Conservation (phyloP, 805 yeast species). For the Kluyveromyces starmeri region DNA sequence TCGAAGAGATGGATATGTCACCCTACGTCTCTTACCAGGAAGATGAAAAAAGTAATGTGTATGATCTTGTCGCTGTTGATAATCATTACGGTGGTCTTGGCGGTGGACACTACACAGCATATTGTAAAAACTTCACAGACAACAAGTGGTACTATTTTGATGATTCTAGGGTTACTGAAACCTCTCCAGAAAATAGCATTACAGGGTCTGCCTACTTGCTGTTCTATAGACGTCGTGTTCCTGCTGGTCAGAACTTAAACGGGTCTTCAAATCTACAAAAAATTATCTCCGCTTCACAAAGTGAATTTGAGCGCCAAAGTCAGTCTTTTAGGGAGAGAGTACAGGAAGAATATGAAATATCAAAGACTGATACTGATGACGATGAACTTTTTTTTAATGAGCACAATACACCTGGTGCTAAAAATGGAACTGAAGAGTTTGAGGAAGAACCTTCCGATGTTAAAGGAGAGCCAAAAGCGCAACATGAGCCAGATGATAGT, state of each 20-base stretch:
- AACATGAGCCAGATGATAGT: slow-evolving; percentile 5
- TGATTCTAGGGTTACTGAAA: slow-evolving; percentile 64
- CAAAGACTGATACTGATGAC: background rate
- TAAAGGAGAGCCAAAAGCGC: slow-evolving; percentile 5
- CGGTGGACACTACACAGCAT: slow-evolving; percentile 95
- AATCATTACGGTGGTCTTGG: slow-evolving; percentile 95
- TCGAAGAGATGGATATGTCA: slow-evolving; percentile 67
- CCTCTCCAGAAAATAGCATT: slow-evolving; percentile 51
- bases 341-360: background rate
- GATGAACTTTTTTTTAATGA: too few species aligned
- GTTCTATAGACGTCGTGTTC: slow-evolving; percentile 57
- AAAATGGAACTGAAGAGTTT: background rate
- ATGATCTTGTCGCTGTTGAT: slow-evolving; percentile 87
- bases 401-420: background rate
- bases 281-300: slow-evolving; percentile 34
- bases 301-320: background rate
- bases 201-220: slow-evolving; percentile 79
- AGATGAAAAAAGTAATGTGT: slow-evolving; percentile 33
- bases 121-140: slow-evolving; percentile 70
- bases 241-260: slow-evolving; percentile 22
- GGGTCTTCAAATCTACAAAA: slow-evolving; percentile 41
- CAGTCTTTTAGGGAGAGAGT: background rate
- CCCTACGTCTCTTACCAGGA: slow-evolving; percentile 39
- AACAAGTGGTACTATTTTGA: slow-evolving; percentile 82
- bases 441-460: background rate